Evolutionary conservation across 257 asterid species (phyloP).

Genomic region (Lantana camara): DNA sequence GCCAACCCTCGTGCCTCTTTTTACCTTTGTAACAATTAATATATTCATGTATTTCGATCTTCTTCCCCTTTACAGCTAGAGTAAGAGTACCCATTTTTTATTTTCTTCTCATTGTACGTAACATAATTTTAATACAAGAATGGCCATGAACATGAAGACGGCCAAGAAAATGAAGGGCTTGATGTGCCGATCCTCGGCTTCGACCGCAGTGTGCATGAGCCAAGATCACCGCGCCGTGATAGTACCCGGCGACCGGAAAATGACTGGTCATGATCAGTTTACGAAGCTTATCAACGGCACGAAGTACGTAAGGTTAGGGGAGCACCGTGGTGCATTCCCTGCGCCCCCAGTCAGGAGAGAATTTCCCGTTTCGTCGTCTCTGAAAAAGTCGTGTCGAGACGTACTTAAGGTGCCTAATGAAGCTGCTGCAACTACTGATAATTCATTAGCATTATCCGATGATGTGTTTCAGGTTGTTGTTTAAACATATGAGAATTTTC

Average conservation of each 20-base stretch:
- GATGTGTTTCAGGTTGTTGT: slow-evolving; percentile 46
- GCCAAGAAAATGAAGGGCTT: slow-evolving; percentile 65
- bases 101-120: no score
- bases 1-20: background rate
- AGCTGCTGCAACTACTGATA: slow-evolving; percentile 1
- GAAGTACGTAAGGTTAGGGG: slow-evolving; percentile 35
- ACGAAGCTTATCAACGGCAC: slow-evolving; percentile 26
- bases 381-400: slow-evolving; percentile 24
- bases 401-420: slow-evolving; percentile 27
- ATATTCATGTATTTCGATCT: no score
- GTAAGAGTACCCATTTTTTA: no score
- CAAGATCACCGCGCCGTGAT: slow-evolving; percentile 48
- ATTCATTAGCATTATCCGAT: slow-evolving; percentile 34
- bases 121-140: background rate
- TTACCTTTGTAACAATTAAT: no score
- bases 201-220: slow-evolving; percentile 65
- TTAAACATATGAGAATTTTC: background rate
- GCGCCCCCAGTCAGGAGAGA: slow-evolving; percentile 22
- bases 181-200: slow-evolving; percentile 56
- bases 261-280: slow-evolving; percentile 27
- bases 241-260: slow-evolving; percentile 22
- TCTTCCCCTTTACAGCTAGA: no score
- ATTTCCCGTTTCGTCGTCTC: slow-evolving; percentile 21
- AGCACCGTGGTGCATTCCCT: slow-evolving; percentile 20
- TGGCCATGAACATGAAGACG: slow-evolving; percentile 37